Evolutionary conservation across 257 asterid genomes (phyloP), one percentile per base, ranked within the genome.

Genomic region (Perilla frutescens): DNA sequence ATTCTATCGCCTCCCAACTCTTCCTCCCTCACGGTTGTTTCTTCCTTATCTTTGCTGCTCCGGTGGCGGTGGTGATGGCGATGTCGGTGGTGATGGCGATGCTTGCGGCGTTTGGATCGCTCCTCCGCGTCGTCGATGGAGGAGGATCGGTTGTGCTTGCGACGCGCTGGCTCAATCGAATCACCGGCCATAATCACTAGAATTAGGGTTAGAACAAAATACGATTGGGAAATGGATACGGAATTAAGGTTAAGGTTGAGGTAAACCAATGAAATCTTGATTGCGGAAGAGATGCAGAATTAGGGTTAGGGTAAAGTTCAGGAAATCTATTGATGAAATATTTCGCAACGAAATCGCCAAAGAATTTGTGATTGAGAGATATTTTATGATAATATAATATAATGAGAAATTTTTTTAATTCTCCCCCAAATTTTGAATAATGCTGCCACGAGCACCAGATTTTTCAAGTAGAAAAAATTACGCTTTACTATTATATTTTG

Each of bases 41-140:
- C 80, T n/a, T 82, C 86, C 34, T 61, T 79, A 43, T 82, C 83
- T 40, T 81, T 86, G 68, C 81, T 82, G 86, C 90, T 86, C 72
- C 83, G 83, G 76, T 81, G 92, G 41, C 87, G 86, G 47, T 85
- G 86, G 71, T 77, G 96, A 45, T 82, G 93, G 69, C 83, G 98
- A 13, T 83, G 91, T 61, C 83, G 96, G 14, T 83, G 91, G 29
- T 78, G 91, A 76, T 87, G 97, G 13, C 90, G 96, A 79, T 87
- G 97, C 71, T 94, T 94, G 68, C 89, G 96, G 78, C 99, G 96
- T 61, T 90, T 94, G 7, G 89, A 80, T 7, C 84, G 87, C 80
- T 87, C 96, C 66, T 87, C 92, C 44, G 81, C 68, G 1, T 66
- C 91, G 59, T 82, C 96, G 48, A 81, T 84, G 20, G 96, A 84